Percentiles rank a stretch among this genome's conserved stretches.
phyloP scores from a whole-genome alignment of 2,329 filamentous ascomycete genomes.

The Hysterium pulicare region DNA sequence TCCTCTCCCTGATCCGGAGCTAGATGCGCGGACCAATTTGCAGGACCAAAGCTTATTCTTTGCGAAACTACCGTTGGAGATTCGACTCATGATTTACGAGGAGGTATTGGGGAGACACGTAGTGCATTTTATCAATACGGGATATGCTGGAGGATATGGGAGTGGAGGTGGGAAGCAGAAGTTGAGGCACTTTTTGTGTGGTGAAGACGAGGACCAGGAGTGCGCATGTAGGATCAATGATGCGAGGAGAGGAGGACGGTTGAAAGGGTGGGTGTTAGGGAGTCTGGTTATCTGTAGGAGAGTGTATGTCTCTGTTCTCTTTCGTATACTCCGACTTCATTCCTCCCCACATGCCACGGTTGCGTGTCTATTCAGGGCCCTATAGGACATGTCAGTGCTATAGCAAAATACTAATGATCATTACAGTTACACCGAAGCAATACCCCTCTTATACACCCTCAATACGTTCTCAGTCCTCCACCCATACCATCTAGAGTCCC shows the following conservation, averaged over 20 bases:
- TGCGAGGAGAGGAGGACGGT: too few relatives aligned
- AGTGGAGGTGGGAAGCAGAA: slow-evolving; percentile 19
- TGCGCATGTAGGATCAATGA: too few relatives aligned
- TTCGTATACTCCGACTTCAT: not conserved
- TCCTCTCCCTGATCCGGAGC: slow-evolving; percentile 16
- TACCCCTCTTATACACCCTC: slow-evolving; percentile 25
- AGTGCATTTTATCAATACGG: slow-evolving; percentile 30
- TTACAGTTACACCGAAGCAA: slow-evolving; percentile 31
- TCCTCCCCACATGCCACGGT: too few relatives aligned
- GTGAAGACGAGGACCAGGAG: slow-evolving; percentile 7
- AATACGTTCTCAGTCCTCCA: slow-evolving; percentile 34
- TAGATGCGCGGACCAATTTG: slow-evolving; percentile 24
- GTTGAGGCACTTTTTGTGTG: slow-evolving; percentile 33
- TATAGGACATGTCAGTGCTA: too few relatives aligned
- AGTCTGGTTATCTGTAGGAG: slow-evolving; percentile 12
- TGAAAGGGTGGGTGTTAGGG: slow-evolving; percentile 24
- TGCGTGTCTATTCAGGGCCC: not conserved
- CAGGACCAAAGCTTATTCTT: slow-evolving; percentile 31
- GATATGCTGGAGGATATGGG: too few relatives aligned
- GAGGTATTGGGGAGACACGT: slow-evolving; percentile 25
- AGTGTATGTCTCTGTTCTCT: not conserved
- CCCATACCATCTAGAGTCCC: slow-evolving; percentile 30
- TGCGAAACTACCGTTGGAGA: slow-evolving; percentile 27
- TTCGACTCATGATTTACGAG: slow-evolving; percentile 30
- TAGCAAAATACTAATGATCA: slow-evolving; percentile 1